These are phyloP conservation scores for Termitomyces sp. DNA, from an alignment of 768 basidiomycete species.

Conservation along the genomic window DNA sequence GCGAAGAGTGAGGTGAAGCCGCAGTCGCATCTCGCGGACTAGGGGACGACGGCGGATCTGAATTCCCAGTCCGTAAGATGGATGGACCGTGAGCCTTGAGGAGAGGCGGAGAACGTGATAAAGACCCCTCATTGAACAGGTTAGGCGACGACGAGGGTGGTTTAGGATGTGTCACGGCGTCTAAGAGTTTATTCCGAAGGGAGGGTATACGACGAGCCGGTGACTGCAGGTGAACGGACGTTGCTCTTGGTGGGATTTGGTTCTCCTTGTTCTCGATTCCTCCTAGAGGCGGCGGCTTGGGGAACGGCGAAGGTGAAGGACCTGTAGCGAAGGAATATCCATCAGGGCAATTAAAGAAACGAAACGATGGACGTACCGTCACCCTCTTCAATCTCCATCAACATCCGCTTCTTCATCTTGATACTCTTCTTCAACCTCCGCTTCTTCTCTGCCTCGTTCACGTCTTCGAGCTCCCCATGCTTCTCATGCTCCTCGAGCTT, in stretches of 20 bases:
- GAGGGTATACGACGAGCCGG: not conserved
- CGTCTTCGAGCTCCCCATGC: constrained; percentile 5
- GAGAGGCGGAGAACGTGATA: not conserved
- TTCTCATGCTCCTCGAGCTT: constrained; percentile 16
- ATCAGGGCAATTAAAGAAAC: not conserved
- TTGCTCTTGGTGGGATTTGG: constrained; percentile 12
- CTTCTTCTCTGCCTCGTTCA: constrained; percentile 24
- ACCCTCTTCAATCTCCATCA: constrained; percentile 17
- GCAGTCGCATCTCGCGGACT: not conserved
- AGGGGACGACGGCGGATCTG: constrained; percentile 1
- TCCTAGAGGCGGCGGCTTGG: constrained; percentile 19
- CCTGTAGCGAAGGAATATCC: not conserved
- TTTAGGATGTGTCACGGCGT: constrained; percentile 2
- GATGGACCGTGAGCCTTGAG: not conserved
- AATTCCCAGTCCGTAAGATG: not conserved
- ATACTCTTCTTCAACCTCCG: constrained; percentile 16
- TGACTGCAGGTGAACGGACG: not conserved
- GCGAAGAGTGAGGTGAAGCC: not conserved
- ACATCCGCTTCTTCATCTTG: constrained; percentile 18
- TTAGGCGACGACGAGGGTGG: constrained; percentile 1
- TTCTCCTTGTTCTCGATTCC: constrained; percentile 22
- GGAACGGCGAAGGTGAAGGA: not conserved
- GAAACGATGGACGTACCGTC: not conserved
- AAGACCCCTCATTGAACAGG: constrained; percentile 2
- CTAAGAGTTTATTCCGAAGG: constrained; percentile 5